Base-by-base conservation (phyloP, 306 rosid genomes). In the Quercus suber region DNA sequence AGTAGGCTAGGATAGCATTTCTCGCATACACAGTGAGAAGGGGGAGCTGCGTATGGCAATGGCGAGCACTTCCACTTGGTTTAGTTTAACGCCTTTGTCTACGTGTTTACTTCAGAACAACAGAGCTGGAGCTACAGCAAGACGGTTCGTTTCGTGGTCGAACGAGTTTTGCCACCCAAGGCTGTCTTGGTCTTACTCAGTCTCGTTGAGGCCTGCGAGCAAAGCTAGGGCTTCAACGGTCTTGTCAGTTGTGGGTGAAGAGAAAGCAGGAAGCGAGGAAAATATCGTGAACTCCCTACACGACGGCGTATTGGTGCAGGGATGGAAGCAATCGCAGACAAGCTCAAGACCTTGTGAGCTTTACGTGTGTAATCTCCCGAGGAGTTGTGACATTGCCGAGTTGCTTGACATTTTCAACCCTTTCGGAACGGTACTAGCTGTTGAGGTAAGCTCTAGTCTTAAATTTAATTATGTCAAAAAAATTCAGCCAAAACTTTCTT, bases 291-390 rank as follows among this genome's bases (percentile, higher is more conserved):
- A 15, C 56, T 23, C 31, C 17, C n/a, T 55, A 71, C 72, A 80
- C 15, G 88, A 79, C 60, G 75, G 30, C 52, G 78, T 20, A 77
- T 71, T 82, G 6, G 79, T 43, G 8, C 41, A 71, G 57, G 81
- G 79, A 61, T 65, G 6, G 73, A 77, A 60, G 63, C 83, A 78
- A 2, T 2, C 12, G 19, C 79, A 1, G 28, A 20, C 73, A 71
- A 82, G 78, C 28, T 30, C 71, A 71, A 83, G 78, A 63, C 85
- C 91, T 4, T 88, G 89, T 58, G 89, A 88, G 65, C 49, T 92
- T 0, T 92, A 90, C 58, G 92, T 88, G 1, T 92, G 94, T 80
- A 92, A 92, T 84, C 76, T 92, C 8, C 97, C 94, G 1, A 81
- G 89, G 73, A 92, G 84, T 77, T 84, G 73, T 67, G 97, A 85